Evolutionary conservation across 2,329 filamentous ascomycete species (phyloP), one percentile per base, ranked within the genome.

Genomic region (Coniochaeta ligniaria): DNA sequence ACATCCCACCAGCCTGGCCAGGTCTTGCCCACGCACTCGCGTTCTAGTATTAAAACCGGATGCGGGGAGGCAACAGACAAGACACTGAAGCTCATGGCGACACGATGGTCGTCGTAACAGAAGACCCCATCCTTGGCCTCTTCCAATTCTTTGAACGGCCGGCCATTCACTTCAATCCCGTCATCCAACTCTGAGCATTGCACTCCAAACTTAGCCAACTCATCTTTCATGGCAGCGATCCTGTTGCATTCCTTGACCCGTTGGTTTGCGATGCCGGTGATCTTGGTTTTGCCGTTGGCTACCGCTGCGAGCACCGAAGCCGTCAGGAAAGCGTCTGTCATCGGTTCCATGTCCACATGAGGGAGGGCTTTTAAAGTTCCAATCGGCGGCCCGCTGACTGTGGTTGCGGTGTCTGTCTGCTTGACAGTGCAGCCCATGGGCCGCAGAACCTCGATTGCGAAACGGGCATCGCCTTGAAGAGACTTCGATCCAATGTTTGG

Each of bases 1-100:
- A 88, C 86, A 73, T 99, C 95, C 95, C 95, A 99, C 92, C 95
- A 99, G 11, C 94, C 95, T 0, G 95, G 95, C 95, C 95, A 99
- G 2, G 95, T 99, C 80, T 99, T 99, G 45, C 90, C 93, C 2
- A 92, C 91, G 72, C 95, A 99, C 69, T 96, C 92, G 62, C 92
- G 89, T 72, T 99, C 95, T 2, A 91, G 83, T 58, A 99, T 86
- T 17, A 96, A 76, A 0, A 92, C 89, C 0, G 91, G 83, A 8
- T 84, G 75, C 1, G 90, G 88, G 0, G 89, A 83, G 33, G 88
- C 84, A 20, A 91, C 78, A 14, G 92, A 86, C 17, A 99, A 80
- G 7, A 99, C 92, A 66, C 92, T 95, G 75, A 99, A 96, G 75
- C 94, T 97, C 92, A 99, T 99, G 26, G 95, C 95, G 14, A 99